These are phyloP conservation scores for Aspergillus fijiensis DNA, from an alignment of 2,329 filamentous ascomycete species.

Conservation along the genomic window DNA sequence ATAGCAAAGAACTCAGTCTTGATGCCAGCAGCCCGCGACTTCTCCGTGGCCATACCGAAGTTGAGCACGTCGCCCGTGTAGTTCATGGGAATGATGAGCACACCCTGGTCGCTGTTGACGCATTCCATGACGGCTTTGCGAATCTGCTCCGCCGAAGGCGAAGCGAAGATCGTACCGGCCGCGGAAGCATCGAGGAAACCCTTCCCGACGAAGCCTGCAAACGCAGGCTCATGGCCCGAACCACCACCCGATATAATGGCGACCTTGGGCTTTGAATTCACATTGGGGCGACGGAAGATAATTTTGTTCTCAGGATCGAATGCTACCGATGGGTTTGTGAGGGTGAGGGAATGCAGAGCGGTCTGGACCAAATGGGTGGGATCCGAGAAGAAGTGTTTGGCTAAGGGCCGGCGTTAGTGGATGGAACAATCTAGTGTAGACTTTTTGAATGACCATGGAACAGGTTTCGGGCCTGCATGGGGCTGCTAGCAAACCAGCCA, in stretches of 20 bases:
- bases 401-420: conserved; percentile 27
- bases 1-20: conserved; percentile 87
- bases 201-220: conserved; percentile 78
- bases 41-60: conserved; percentile 91
- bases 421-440: conserved; percentile 6
- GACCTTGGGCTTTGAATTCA: conserved; percentile 59
- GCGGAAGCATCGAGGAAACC: conserved; percentile 80
- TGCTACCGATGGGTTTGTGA: conserved; percentile 80
- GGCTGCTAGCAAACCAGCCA: background rate
- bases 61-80: conserved; percentile 89
- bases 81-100: conserved; percentile 93
- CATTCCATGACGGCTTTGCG: conserved; percentile 70
- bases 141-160: conserved; percentile 78
- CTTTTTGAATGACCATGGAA: conserved; percentile 6
- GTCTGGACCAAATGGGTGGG: conserved; percentile 73
- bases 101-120: conserved; percentile 69
- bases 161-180: conserved; percentile 83
- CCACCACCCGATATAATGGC: conserved; percentile 86
- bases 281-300: conserved; percentile 68
- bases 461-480: background rate
- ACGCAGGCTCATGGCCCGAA: conserved; percentile 85
- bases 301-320: conserved; percentile 80
- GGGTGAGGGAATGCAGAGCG: conserved; percentile 73
- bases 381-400: conserved; percentile 88
- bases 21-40: conserved; percentile 76